Percentiles rank a stretch among this genome's conserved stretches.
These are phyloP conservation scores for Solanum hybrid DNA, from an alignment of 305 asterid genomes.

Conservation along the genomic window DNA sequence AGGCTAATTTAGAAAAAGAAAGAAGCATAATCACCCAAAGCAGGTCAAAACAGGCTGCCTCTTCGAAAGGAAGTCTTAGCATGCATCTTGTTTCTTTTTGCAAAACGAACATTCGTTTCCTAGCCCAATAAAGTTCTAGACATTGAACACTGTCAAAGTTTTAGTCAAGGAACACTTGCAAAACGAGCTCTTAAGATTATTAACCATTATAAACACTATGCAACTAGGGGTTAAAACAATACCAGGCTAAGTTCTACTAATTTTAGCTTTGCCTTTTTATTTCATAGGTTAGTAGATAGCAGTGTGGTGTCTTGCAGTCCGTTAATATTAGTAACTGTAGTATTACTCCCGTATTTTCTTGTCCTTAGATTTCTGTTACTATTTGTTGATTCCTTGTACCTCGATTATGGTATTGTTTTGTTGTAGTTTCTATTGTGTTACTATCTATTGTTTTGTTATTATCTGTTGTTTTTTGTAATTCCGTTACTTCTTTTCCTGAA, in stretches of 20 bases:
- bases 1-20: not conserved
- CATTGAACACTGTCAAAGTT: not conserved
- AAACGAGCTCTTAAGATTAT: not conserved
- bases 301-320: not conserved
- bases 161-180: not conserved
- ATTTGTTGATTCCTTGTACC: not conserved
- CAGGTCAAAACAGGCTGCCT: not conserved
- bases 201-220: not conserved
- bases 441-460: not conserved
- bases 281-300: not conserved
- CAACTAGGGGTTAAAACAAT: not conserved
- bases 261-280: not conserved
- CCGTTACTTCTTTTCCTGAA: not conserved
- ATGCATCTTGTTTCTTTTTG: not conserved
- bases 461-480: not conserved
- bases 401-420: not conserved
- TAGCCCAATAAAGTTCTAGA: not conserved
- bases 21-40: not conserved
- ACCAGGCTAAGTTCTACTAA: not conserved
- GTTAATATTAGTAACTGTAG: not conserved
- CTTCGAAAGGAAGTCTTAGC: not conserved
- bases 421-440: not conserved
- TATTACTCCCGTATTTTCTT: not conserved
- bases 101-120: not conserved
- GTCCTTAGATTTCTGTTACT: not conserved